These are phyloP conservation scores for Teratosphaeriaceae sp. DNA, from an alignment of 2,329 filamentous ascomycete species.

Conservation along the genomic window DNA sequence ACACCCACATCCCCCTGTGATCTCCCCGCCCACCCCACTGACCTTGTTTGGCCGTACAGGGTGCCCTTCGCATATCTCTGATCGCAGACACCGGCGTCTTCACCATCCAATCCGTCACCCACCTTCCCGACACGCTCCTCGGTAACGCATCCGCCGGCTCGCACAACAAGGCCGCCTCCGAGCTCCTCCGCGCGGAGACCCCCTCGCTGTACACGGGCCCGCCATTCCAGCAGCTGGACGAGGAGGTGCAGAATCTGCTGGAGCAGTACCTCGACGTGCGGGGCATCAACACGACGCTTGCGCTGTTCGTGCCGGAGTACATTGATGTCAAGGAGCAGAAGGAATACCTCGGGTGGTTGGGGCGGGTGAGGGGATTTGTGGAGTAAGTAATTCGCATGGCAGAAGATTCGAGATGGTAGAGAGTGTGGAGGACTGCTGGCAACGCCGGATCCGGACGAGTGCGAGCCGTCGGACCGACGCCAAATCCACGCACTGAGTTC, in stretches of 20 bases:
- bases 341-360: slow-evolving; percentile 89
- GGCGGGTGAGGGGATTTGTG: slow-evolving; percentile 76
- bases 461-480: no score
- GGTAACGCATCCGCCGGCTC: no score
- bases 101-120: slow-evolving; percentile 84
- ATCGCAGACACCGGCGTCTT: slow-evolving; percentile 79
- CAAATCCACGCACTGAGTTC: no score
- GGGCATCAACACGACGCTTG: slow-evolving; percentile 79
- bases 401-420: no score
- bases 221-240: slow-evolving; percentile 87
- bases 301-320: slow-evolving; percentile 89
- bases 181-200: slow-evolving; percentile 55
- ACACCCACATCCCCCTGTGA: not conserved
- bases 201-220: slow-evolving; percentile 86
- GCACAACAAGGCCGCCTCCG: slow-evolving; percentile 59
- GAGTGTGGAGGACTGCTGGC: no score
- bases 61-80: slow-evolving; percentile 81
- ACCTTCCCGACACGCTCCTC: slow-evolving; percentile 72
- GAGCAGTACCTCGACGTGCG: slow-evolving; percentile 94
- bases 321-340: slow-evolving; percentile 98
- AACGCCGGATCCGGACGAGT: no score
- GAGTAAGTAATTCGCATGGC: no score
- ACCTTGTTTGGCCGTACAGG: slow-evolving; percentile 31
- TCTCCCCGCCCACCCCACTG: not conserved
- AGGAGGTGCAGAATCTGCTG: slow-evolving; percentile 86